Evolutionary conservation across 164 flowering plant species (phyloP), one percentile per base, ranked within the genome.

Genomic region (Tetrastigma voinierianum): DNA sequence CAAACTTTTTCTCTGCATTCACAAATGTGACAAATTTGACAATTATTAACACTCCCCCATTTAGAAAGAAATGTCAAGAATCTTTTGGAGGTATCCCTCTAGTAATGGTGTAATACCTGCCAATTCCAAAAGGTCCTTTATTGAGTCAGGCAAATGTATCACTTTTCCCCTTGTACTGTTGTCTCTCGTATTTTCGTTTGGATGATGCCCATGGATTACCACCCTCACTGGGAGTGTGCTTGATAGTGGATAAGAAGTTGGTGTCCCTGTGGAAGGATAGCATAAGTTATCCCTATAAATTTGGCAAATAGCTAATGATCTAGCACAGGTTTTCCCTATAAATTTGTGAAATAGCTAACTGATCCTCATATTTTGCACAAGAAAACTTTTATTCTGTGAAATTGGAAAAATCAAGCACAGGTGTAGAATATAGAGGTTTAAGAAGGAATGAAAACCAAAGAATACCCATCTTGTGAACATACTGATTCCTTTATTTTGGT

Each of bases 1-100:
- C 86, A 46, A 86, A 82, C 79, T 84, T 90, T 64, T 84, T 85
- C 80, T 87, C 97, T 90, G 91, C 84, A 80, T 61, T 43, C 67
- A 77, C 43, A 54, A 81, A 68, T 54, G 45, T 63, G n/a, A 46
- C 17, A 47, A 62, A 14, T 58, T 66, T 65, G 62, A 56, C 40
- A 32, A 11, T 19, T 16, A 16, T 21, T 16, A 32, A 32, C 8
- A 32, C 6, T 32, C 40, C 6, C 40, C 40, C 3, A 32, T 32
- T 32, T 64, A 9, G 11, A 10, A 9, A 56, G 24, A 46, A 66
- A 10, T 7, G 18, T 40, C 40, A 56, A n/a, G 3, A 18, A 11
- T 1, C 15, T 14, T 20, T 55, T 14, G 4, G 20, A 46, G n/a
- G 10, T 46, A 53, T 45, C 51, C 20, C 17, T 61, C 57, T 10